Evolutionary conservation across 2,329 filamentous ascomycete species (phyloP), one percentile per base, ranked within the genome.

Genomic region (Alternaria conjuncta): DNA sequence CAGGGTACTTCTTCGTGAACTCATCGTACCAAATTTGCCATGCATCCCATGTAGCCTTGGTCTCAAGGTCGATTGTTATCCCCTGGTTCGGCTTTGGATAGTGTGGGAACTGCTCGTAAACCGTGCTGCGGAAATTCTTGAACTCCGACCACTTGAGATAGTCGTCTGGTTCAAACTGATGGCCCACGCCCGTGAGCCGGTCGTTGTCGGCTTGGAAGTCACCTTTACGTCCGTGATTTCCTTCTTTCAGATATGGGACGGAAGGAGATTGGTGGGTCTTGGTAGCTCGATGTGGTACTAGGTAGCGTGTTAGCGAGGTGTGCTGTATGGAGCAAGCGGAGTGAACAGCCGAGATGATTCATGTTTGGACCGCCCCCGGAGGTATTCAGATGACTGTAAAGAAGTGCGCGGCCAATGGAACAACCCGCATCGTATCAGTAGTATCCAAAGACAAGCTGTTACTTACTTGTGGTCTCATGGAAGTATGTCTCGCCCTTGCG

Each of bases 1-100:
- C 73, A 9, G 64, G 66, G 32, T 74, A 77, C 55, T 67, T 74
- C 3, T 64, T 12, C 18, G 36, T 36, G 26, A 73, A 74, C 9
- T 36, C 25, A 5, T 3, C 13, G 30, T 69, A 69, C 63, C 67
- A 71, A 8, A 8, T 13, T 49, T 70, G 70, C n/a, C 57, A 47
- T 7, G 57, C 21, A 4, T 60, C 20, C 50, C 64, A 46, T 3
- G 41, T 28, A 13, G 55, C 20, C 46, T 50, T 47, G 1, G 46
- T 32, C 9, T 58, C 26, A 1, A n/a, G n/a, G 20, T 55, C 55
- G 5, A 54, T 5, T 4, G 60, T 28, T 47, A 60, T 23, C 2
- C 32, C 56, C 6, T 54, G 30, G 18, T 12, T 6, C 21, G 32
- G 12, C 9, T 13, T 49, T 2, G 63, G 57, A 20, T 59, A 61